Conservation (phyloP, 352 stramenopile genomes). For the Phytophthora tubulina region DNA sequence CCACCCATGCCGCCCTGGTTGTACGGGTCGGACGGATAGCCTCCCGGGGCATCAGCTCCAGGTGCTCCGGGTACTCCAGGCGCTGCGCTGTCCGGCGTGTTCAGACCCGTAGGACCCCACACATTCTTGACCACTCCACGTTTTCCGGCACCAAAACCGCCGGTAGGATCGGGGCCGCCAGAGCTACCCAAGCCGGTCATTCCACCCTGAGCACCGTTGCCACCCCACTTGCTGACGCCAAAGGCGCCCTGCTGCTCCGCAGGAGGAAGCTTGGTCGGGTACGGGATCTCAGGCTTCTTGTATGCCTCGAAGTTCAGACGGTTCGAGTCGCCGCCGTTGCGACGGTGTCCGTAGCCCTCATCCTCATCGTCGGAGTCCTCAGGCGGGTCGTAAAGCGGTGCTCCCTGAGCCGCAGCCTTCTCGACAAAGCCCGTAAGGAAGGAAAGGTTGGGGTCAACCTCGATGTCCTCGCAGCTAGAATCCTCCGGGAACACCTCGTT, state of each 20-base stretch:
- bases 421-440: constrained; percentile 97
- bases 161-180: constrained; percentile 46
- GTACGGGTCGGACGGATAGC: constrained; percentile 53
- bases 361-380: constrained; percentile 96
- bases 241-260: constrained; percentile 61
- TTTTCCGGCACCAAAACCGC: constrained; percentile 55
- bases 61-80: constrained; percentile 23
- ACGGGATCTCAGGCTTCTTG: constrained; percentile 92
- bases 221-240: constrained; percentile 72
- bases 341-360: constrained; percentile 82
- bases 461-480: constrained; percentile 95
- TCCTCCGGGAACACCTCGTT: constrained; percentile 96
- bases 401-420: constrained; percentile 92
- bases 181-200: constrained; percentile 39
- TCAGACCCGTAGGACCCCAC: constrained; percentile 85
- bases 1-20: constrained; percentile 37
- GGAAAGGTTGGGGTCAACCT: constrained; percentile 96
- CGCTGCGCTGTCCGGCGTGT: constrained; percentile 56
- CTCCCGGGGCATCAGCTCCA: constrained; percentile 35
- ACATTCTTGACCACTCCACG: constrained; percentile 84
- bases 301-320: constrained; percentile 91
- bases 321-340: constrained; percentile 58
- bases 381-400: constrained; percentile 95
- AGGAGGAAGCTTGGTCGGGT: constrained; percentile 77
- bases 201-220: constrained; percentile 43